A percentile compares a stretch with the other conserved stretches of the same genome.
These are phyloP conservation scores for Calcarisporium arbuscula DNA, from an alignment of 2,329 filamentous ascomycete species.

Conservation along the genomic window DNA sequence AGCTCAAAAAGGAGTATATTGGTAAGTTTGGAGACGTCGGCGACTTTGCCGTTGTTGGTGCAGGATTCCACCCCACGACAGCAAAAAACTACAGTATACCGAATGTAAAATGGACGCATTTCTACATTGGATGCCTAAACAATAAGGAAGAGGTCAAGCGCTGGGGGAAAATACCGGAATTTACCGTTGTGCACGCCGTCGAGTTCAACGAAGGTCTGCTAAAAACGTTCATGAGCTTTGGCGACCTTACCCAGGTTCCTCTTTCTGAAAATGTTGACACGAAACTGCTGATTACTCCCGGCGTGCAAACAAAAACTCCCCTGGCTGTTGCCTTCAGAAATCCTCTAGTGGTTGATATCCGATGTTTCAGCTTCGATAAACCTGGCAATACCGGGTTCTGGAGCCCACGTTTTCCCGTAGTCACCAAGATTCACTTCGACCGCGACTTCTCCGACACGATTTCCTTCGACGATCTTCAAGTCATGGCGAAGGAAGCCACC, in stretches of 20 bases:
- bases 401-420: constrained; percentile 68
- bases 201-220: constrained; percentile 48
- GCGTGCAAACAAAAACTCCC: constrained; percentile 33
- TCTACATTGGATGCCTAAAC: constrained; percentile 68
- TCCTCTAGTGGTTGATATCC: constrained; percentile 73
- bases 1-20: constrained; percentile 83
- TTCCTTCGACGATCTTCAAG: constrained; percentile 63
- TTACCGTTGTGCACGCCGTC: constrained; percentile 61
- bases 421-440: constrained; percentile 73
- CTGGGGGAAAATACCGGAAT: constrained; percentile 47
- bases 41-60: constrained; percentile 76
- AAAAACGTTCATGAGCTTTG: constrained; percentile 41
- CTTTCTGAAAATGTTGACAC: constrained; percentile 34
- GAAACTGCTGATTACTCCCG: constrained; percentile 39
- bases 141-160: constrained; percentile 57
- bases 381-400: constrained; percentile 62
- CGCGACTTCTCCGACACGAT: constrained; percentile 62
- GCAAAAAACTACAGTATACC: constrained; percentile 49
- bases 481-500: constrained; percentile 53
- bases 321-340: constrained; percentile 54
- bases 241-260: constrained; percentile 35
- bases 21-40: constrained; percentile 71
- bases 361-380: constrained; percentile 75
- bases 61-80: constrained; percentile 59
- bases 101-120: constrained; percentile 68